Conservation (phyloP, 2,329 filamentous ascomycete genomes). For the Thelonectria blattea region DNA sequence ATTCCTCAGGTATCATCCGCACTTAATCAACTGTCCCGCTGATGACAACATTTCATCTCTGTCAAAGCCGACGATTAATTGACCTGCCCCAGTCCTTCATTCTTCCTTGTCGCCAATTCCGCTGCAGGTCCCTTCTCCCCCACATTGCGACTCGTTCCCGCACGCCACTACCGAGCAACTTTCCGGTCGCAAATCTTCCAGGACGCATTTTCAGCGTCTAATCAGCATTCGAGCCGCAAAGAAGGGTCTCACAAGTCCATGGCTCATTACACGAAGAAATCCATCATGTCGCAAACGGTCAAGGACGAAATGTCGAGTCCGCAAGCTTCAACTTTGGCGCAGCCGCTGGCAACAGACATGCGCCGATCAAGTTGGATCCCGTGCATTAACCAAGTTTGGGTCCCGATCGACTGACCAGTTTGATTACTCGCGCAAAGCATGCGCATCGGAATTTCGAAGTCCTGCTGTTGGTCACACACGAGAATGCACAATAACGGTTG, state of each 20-base stretch:
- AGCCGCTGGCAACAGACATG: constrained; percentile 7
- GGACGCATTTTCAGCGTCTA: constrained; percentile 7
- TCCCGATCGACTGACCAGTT: not conserved
- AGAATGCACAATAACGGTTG: constrained; percentile 4
- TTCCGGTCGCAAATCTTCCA: constrained; percentile 19
- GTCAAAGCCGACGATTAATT: not conserved
- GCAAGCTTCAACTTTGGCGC: constrained; percentile 1
- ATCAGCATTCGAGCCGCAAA: not conserved
- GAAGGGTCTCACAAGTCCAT: not conserved
- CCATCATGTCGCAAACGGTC: not conserved
- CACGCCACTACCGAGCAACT: constrained; percentile 6
- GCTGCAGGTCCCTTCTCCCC: not conserved
- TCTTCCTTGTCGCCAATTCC: not conserved
- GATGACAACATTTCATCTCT: constrained; percentile 2
- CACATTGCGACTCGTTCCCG: constrained; percentile 4
- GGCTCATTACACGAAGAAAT: not conserved
- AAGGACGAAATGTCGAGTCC: constrained; percentile 2
- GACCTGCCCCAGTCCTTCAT: not conserved
- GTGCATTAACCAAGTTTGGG: constrained; percentile 1
- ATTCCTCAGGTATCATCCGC: not conserved
- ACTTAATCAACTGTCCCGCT: not conserved
- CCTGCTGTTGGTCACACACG: not conserved
- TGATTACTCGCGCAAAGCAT: not conserved
- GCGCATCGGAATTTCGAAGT: not conserved
- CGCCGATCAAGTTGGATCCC: not conserved